Conservation (phyloP, 768 basidiomycete genomes). For the Coprinellus aureogranulatus region DNA sequence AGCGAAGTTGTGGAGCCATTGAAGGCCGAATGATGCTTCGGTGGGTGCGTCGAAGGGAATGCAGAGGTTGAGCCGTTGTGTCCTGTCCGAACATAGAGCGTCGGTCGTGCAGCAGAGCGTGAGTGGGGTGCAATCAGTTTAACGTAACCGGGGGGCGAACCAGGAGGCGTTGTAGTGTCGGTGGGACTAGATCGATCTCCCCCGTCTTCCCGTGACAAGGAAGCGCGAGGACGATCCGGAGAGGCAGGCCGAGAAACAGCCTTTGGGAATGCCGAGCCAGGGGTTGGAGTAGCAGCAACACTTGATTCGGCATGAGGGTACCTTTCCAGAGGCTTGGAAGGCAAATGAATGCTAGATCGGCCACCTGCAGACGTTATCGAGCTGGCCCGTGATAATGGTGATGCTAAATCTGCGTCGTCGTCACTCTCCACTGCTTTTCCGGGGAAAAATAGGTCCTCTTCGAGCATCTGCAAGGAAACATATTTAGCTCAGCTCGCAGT, state of each 20-base stretch:
- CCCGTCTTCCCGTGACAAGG: neutral
- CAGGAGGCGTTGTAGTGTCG: conserved; percentile 8
- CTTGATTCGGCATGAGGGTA: neutral
- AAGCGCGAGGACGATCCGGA: neutral
- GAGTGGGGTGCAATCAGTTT: conserved; percentile 18
- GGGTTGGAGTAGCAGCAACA: neutral
- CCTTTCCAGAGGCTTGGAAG: neutral
- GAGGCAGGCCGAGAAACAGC: neutral
- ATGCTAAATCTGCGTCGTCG: conserved; percentile 24
- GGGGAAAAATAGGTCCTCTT: conserved; percentile 75
- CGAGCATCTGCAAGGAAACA: conserved; percentile 49
- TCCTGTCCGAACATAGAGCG: conserved; percentile 18
- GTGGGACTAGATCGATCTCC: neutral
- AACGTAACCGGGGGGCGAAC: conserved; percentile 6
- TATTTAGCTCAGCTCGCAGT: neutral
- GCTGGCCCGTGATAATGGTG: conserved; percentile 18
- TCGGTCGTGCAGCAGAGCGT: conserved; percentile 16
- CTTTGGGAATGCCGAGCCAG: neutral
- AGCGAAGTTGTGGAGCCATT: conserved; percentile 26
- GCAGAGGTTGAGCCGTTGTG: neutral
- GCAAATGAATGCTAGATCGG: neutral
- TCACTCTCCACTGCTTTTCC: conserved; percentile 44
- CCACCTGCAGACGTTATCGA: conserved; percentile 14
- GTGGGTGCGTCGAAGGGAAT: conserved; percentile 3
- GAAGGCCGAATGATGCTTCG: conserved; percentile 12